Evolutionary conservation across 192 early-diverging fungal species (phyloP).

Genomic region (Dimargaris cristalligena): DNA sequence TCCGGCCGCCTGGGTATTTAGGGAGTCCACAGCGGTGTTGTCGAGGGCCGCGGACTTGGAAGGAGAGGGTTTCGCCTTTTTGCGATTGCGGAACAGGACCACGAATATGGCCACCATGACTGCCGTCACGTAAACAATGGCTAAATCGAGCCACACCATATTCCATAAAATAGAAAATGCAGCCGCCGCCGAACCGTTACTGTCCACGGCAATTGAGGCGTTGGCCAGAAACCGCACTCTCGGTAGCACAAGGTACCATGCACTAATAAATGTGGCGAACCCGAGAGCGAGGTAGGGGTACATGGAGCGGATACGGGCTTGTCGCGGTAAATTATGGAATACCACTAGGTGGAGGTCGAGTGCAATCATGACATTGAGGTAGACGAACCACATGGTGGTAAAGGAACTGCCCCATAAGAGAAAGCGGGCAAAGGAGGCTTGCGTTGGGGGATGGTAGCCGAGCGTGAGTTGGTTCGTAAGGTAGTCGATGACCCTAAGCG

Average conservation of each 20-base stretch:
- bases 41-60: too few relatives aligned
- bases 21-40: too few relatives aligned
- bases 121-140: too few relatives aligned
- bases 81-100: too few relatives aligned
- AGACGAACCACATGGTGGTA: neutral
- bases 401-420: neutral
- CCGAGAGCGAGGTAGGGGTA: neutral
- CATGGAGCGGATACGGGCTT: neutral
- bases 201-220: too few relatives aligned
- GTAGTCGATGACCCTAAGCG: neutral
- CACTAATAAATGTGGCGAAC: neutral
- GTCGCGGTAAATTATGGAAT: neutral
- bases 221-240: too few relatives aligned
- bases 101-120: too few relatives aligned
- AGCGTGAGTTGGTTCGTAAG: neutral
- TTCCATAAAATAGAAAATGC: too few relatives aligned
- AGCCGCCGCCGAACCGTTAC: too few relatives aligned
- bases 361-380: neutral
- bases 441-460: neutral
- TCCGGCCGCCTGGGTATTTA: too few relatives aligned
- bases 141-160: too few relatives aligned
- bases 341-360: neutral
- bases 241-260: neutral
- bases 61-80: too few relatives aligned
- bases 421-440: neutral